A percentile compares a stretch with the other conserved stretches of the same genome.
Conservation (phyloP, 2,329 filamentous ascomycete species). For the Fusarium lateritium region DNA sequence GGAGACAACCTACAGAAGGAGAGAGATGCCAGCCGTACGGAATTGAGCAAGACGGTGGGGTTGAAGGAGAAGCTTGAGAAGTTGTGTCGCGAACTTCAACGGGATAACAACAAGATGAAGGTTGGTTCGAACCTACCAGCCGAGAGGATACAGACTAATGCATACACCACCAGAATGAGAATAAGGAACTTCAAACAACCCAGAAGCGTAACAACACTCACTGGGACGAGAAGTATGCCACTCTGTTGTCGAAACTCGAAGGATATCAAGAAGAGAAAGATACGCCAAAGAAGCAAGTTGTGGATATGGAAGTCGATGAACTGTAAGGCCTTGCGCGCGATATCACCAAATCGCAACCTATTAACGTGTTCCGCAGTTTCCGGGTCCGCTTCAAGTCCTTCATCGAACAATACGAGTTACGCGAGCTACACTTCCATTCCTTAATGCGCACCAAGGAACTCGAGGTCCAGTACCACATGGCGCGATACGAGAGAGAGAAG, state of each 20-base stretch:
- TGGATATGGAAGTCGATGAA: constrained; percentile 91
- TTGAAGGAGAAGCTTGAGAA: constrained; percentile 98
- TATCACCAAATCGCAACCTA: not conserved
- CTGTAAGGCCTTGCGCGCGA: constrained; percentile 69
- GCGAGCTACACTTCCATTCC: constrained; percentile 94
- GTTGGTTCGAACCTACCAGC: constrained; percentile 62
- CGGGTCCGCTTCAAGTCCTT: constrained; percentile 94
- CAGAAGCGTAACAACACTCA: constrained; percentile 86
- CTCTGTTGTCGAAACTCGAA: constrained; percentile 86
- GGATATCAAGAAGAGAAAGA: constrained; percentile 91
- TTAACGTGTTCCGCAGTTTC: constrained; percentile 67
- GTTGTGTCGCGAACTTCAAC: constrained; percentile 91
- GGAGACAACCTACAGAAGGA: constrained; percentile 97
- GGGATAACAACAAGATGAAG: constrained; percentile 99
- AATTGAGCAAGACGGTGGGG: constrained; percentile 89
- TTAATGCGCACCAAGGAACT: constrained; percentile 94
- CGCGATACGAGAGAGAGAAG: constrained; percentile 89
- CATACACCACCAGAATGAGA: constrained; percentile 77
- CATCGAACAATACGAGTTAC: constrained; percentile 95
- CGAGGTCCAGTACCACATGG: constrained; percentile 92
- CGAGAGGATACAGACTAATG: constrained; percentile 43
- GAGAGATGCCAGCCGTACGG: constrained; percentile 89
- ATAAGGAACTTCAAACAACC: constrained; percentile 89
- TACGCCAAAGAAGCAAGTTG: constrained; percentile 82
- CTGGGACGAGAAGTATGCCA: constrained; percentile 87